These are phyloP conservation scores for Penicillium frequentans DNA, from an alignment of 2,329 filamentous ascomycete genomes.

Conservation along the genomic window DNA sequence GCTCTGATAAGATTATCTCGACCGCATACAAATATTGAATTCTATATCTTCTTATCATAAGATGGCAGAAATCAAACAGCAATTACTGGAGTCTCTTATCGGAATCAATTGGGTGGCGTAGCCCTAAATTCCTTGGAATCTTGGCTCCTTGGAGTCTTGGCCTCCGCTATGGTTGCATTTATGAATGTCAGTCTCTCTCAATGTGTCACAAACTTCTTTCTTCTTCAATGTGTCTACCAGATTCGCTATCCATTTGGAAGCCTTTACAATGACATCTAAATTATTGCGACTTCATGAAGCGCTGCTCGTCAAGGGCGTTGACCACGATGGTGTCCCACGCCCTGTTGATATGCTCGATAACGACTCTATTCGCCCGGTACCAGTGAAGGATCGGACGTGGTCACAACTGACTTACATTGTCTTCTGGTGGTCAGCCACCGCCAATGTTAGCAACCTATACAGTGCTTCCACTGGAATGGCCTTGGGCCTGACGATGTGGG, in stretches of 20 bases:
- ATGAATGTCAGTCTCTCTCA: background rate
- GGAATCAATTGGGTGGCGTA: background rate
- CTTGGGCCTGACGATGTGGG: constrained; percentile 52
- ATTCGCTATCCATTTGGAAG: background rate
- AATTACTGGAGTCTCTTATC: background rate
- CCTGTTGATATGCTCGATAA: constrained; percentile 34
- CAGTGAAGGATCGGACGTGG: constrained; percentile 44
- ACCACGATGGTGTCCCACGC: constrained; percentile 14
- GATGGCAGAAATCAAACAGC: background rate
- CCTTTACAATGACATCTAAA: background rate
- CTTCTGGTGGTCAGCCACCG: constrained; percentile 45
- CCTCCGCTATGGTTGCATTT: background rate
- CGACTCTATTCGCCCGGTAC: constrained; percentile 44
- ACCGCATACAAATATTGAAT: background rate
- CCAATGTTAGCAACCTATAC: constrained; percentile 43
- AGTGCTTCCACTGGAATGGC: constrained; percentile 41
- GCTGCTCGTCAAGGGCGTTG: constrained; percentile 18
- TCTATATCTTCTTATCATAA: background rate
- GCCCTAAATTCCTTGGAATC: background rate
- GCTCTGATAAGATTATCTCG: background rate
- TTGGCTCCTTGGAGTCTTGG: background rate
- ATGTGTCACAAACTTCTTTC: too few relatives aligned
- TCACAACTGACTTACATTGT: constrained; percentile 41
- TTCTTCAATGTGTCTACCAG: too few relatives aligned
- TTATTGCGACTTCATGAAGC: constrained; percentile 13